Evolutionary conservation across 768 basidiomycete species (phyloP).

Genomic region (Serpula lacrymans): DNA sequence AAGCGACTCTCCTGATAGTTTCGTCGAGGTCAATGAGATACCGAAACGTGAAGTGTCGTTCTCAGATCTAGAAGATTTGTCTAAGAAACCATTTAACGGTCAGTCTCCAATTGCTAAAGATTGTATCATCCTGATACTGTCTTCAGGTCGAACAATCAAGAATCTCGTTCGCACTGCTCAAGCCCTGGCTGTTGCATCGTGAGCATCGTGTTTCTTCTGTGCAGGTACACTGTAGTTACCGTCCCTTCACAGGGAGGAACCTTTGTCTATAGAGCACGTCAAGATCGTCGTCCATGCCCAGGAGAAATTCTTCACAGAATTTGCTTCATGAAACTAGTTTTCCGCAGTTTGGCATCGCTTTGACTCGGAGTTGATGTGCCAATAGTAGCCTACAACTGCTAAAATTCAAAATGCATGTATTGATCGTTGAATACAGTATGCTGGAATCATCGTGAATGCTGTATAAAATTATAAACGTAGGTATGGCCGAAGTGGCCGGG

Average conservation of each 20-base stretch:
- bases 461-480: no score
- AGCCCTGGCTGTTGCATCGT: constrained; percentile 22
- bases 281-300: constrained; percentile 18
- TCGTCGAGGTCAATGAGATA: constrained; percentile 5
- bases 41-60: constrained; percentile 4
- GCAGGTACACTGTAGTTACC: no score
- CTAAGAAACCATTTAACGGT: constrained; percentile 26
- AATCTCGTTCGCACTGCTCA: constrained; percentile 30
- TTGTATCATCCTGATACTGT: background rate
- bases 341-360: no score
- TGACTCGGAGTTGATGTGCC: no score
- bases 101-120: no score
- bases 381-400: no score
- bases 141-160: constrained; percentile 25
- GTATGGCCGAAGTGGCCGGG: no score
- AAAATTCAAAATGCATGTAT: no score
- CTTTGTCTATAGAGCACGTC: constrained; percentile 15
- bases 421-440: no score
- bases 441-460: no score
- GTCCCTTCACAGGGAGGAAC: constrained; percentile 6
- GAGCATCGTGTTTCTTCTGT: constrained; percentile 6
- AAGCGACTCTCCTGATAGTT: constrained; percentile 1
- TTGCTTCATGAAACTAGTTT: no score
- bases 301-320: constrained; percentile 23
- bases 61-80: constrained; percentile 18